Base-by-base conservation (phyloP, 139 green algal genomes). In the Raphidocelis subcapitata region DNA sequence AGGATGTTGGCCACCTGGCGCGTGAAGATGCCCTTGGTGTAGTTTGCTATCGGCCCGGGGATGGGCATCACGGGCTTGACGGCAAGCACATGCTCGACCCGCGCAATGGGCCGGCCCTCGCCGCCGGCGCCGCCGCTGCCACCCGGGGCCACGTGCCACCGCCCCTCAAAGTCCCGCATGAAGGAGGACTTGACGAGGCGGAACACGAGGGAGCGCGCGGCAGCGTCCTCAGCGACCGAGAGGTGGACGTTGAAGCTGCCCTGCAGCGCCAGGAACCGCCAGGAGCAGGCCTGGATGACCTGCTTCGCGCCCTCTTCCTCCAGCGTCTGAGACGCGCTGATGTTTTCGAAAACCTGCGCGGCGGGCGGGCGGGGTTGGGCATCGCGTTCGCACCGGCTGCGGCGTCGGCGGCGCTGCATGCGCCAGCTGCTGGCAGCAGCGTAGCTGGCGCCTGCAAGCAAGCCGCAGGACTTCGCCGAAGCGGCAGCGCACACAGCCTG, bases 131-230 rank as follows among this genome's bases (percentile, higher is more conserved):
- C 72, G 2, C 77, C 76, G 21, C 46, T 8, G 8, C 20, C 65
- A 18, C 26, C 20, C 2, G 65, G 47, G 16, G 41, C 28, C 23
- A 82, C 79, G 55, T 74, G 56, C 84, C 84, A 89, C 1, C 61
- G 57, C 0, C 84, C 84, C 62, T 86, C 63, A 46, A 91, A 91
- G 61, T 81, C 80, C 1, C 51, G 60, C 84, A 89, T 88, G 75
- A 91, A 91, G 49, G 46, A 77, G 10, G 74, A 85, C 15, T 84
- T 49, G 0, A 80, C 57, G 14, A 91, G 75, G 4, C 23, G 77
- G 84, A 91, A 91, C 3, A 71, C 66, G 29, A 91, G 65, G 5
- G 32, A 29, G 28, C 75, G 47, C 12, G 24, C 16, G 0, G 52
- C 67, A 0, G 49, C 3, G 32, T 84, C 65, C 54, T 88, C 80